Base-by-base conservation (phyloP, 306 rosid genomes). In the Vachellia pachyceras region DNA sequence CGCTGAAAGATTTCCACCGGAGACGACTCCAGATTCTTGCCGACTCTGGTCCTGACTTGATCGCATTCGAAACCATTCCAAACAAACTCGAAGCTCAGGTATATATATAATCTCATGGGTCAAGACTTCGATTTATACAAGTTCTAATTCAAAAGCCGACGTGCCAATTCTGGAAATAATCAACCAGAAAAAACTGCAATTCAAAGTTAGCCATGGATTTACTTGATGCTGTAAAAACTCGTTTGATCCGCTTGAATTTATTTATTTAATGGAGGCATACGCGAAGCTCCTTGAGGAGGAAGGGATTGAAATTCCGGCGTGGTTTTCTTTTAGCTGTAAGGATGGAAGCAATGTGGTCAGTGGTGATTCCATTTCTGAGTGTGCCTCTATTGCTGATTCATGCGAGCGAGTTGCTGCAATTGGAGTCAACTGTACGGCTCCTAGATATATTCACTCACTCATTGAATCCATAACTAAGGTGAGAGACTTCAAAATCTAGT, bases 361-460 rank as follows among this genome's bases (percentile, higher is more conserved):
- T 45, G 97, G 98, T 9, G 98, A 90, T 75, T 87, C 97, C 41
- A 87, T 94, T 60, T 47, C 44, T 9, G 97, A 90, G 6, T 92
- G 98, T 71, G 94, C 91, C 73, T 81, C 94, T 55, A 75, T 92
- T 60, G 97, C 95, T 11, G 91, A 95, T 82, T 86, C 90, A 17
- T 90, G 94, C 86, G 71, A 67, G 60, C 90, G 87, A 52, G 94
- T 91, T 10, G 90, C 85, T 52, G 95, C 98, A 2, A 89, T 92
- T 60, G 97, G 97, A 76, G 92, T 92, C 82, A 95, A 92, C 80
- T 95, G 97, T 73, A 92, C 97, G 2, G 89, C 97, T 64, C 98
- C 98, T 11, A 87, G 97, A 89, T 90, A 83, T 67, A 87, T 95
- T 86, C 94, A 84, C 61, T 88, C 89, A 45, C 80, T 95, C 52